Evolutionary conservation across 1,139 yeast genomes (phyloP), one percentile per base, ranked within the genome.

Genomic region (Sugiyamaella xylanicola): DNA sequence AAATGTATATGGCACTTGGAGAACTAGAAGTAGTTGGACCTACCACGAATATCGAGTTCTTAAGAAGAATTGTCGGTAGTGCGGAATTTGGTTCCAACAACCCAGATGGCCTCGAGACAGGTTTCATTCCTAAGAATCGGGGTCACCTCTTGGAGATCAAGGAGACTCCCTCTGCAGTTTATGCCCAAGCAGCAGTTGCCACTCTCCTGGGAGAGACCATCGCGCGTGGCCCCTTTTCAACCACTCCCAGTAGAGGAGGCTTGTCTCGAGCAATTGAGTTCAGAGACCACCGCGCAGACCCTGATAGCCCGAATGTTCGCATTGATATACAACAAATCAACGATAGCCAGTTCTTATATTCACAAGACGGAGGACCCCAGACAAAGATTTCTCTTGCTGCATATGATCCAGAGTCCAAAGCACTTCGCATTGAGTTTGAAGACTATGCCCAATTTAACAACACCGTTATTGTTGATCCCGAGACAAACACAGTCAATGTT

Each of bases 11-110:
- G 13, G 71, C 72, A 9, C 62, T 70, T 35, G 66, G 65, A 27
- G 69, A 66, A 56, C 62, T 68, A 42, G 72, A 70, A 54, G 67
- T 70, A 42, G 72, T 67, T 3, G 73, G 73, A 4, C 73, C 73
- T n/a, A 64, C 65, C 37, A 70, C 73, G 25, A 70, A 70, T 56
- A 63, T 68, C 53, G 73, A 70, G 58, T 70, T 70, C 55, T 59
- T 69, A 54, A 66, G 68, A 59, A 62, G 71, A 17, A 67, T 70
- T 16, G 63, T 68, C 27, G 59, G 57, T 25, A 58, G 51, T 35
- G 58, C 64, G 16, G 65, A 64, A 19, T 70, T 70, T 56, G 66
- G 64, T 15, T 69, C 72, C 2, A 64, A 68, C 40, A 53, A 61
- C 32, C 73, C 73, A 1, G 20, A 54, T 7, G 71, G 66, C 2